Evolutionary conservation across 2,329 filamentous ascomycete genomes (phyloP), one percentile per base, ranked within the genome.

Genomic region (Fusarium sp.): DNA sequence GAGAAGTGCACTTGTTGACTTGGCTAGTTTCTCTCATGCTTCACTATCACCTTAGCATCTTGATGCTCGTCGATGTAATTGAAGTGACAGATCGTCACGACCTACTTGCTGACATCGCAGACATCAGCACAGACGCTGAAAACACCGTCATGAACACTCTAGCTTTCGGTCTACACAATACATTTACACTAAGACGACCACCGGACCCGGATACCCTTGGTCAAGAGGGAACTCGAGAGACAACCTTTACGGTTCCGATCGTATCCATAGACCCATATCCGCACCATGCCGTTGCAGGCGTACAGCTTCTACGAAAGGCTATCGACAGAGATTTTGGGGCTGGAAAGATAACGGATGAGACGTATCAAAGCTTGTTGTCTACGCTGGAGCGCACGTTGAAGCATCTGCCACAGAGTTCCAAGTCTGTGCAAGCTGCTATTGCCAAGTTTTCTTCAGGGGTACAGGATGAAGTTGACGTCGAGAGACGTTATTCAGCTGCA

Each of bases 201-300:
- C n/a, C 33, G 2, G 22, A 58, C 53, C 33, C 31, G 20, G 14
- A 24, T 9, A 44, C 16, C 4, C 24, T 42, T 17, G 40, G 20
- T 10, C 44, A 40, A 12, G 31, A 51, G n/a, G 29, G 17, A 16
- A 10, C 16, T 8, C 31, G 40, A n/a, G 40, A 51, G 11, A 44
- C 66, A 4, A 27, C 46, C 10, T 66, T 78, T 29, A 77, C 75
- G 1, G 73, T 80, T 11, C 78, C 80, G 3, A 75, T 81, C 11
- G 73, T 81, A 5, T 77, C 80, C 10, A 79, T 81, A 22, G 80
- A 81, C 44, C 79, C 80, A 7, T 81, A 81, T 29, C 79, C 80
- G 0, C 80, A 81, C 27, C 80, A 81, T 35, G 75, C 79, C 24
- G 79, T 81, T 3, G 79, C 79, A 14, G 74, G 75, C 5, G 78